Evolutionary conservation across 2,329 filamentous ascomycete species (phyloP), one percentile per base, ranked within the genome.

Genomic region (Dryadomyces quercivorus): DNA sequence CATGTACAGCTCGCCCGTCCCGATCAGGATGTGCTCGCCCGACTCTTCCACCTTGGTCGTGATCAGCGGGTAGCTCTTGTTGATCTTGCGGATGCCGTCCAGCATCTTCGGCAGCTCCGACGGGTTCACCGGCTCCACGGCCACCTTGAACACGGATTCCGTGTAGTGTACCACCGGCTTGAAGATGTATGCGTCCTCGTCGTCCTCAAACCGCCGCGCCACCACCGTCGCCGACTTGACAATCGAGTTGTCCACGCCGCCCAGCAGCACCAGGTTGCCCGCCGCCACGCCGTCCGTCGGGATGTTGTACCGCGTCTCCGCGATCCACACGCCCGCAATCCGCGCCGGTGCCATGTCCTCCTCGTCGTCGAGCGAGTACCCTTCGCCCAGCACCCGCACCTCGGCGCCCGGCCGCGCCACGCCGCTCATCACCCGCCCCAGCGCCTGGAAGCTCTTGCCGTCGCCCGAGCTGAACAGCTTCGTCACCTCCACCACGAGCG

Each of bases 1-100:
- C 91, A 98, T 97, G 73, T 98, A 98, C n/a, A 98, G 76, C 68
- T 98, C 93, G 57, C 93, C 93, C 0, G 93, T 98, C 22, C 93
- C 93, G 5, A 98, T 80, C 49, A 98, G 78, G 60, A 98, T 85
- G 66, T 98, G 93, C 69, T 98, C 93, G 51, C 93, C 93, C 1
- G 90, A 96, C 70, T 98, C 93, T 67, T 98, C 93, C 3, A 98
- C 93, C 68, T 97, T 97, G 5, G 93, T 98, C 13, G 87, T 88
- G 62, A 97, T 88, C 26, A 98, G 78, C 34, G 93, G 93, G 63
- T 97, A 98, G 63, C 88, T 95, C 70, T 98, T 98, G 75, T 96
- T 95, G 70, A 98, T 86, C 66, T 95, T 96, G 51, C 93, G 84
- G 50, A 98, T 77, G 55, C 93, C 93, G 66, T 98, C 93, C 60